Evolutionary conservation across 768 basidiomycete species (phyloP).

Genomic region (Rhizopogon salebrosus): DNA sequence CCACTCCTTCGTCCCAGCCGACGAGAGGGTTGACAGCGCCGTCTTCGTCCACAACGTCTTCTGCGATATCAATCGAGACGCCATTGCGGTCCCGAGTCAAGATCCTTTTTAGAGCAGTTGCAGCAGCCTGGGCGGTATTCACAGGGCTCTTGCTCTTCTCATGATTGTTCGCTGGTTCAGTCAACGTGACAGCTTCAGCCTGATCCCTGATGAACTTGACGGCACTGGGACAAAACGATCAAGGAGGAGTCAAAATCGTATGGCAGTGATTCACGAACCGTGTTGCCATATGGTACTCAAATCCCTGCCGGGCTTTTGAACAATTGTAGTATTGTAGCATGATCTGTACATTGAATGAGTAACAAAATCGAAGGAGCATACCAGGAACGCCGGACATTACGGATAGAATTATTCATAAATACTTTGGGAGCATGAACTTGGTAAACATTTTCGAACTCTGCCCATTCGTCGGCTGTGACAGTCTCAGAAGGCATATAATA

Average conservation of each 20-base stretch:
- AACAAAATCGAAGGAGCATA: neutral
- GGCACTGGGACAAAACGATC: conserved; percentile 40
- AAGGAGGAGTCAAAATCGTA: conserved; percentile 2
- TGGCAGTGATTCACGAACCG: conserved; percentile 42
- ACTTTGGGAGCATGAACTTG: conserved; percentile 85
- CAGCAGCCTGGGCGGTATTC: conserved; percentile 60
- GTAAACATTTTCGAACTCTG: conserved; percentile 85
- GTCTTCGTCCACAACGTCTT: conserved; percentile 23
- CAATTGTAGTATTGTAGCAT: conserved; percentile 87
- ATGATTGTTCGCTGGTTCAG: conserved; percentile 10
- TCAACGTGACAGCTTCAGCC: conserved; percentile 39
- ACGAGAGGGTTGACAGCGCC: conserved; percentile 51
- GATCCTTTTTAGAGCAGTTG: conserved; percentile 60
- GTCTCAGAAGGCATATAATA: conserved; percentile 68
- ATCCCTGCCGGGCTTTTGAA: conserved; percentile 65
- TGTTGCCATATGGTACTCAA: conserved; percentile 87
- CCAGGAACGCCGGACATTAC: conserved; percentile 54
- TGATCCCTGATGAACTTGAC: conserved; percentile 88
- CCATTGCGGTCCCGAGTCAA: conserved; percentile 49
- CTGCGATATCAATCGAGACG: conserved; percentile 35
- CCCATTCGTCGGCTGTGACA: conserved; percentile 66
- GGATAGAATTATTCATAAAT: conserved; percentile 67
- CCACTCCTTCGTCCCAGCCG: conserved; percentile 71
- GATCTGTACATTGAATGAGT: conserved; percentile 43
- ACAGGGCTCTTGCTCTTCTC: conserved; percentile 26